Base-by-base conservation (phyloP, 169 alveolate genomes). In the Cryptosporidium canis region DNA sequence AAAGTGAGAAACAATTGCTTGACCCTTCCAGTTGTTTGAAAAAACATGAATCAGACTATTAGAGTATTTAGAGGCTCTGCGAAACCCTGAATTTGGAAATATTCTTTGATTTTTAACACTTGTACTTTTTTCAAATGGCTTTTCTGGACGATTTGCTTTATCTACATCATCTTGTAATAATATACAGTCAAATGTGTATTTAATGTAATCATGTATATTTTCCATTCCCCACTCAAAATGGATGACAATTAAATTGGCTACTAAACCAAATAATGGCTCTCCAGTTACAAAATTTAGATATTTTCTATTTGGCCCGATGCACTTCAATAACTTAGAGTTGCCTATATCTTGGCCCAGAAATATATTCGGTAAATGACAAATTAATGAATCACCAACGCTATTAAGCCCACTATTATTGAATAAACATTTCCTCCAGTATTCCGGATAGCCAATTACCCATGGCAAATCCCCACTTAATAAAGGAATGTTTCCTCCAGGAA, bases 401-500 rank as follows among this genome's bases (percentile, higher is more conserved):
- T 68, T 44, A 24, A 45, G 12, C 14, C 12, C 27, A 3, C 29
- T 0, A 4, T 68, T 48, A 21, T 68, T 45, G 2, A 2, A 16
- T 14, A 29, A 33, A 61, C 3, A 12, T 14, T 29, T 31, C 29
- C 67, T 68, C 48, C 43, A 41, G 29, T 68, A 47, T 45, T 68
- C 41, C 3, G 66, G 83, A 44, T n/a, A 68, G 2, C 83, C 83
- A 51, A 68, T 47, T 9, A 68, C 33, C 83, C 83, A 68, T 8
- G 83, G 83, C 27, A 68, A 31, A 51, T 68, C 83, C 1, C 83
- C 83, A 44, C 83, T 39, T 31, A 68, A 11, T 27, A 68, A 51
- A 1, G 83, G 83, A 47, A 68, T 3, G 27, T 24, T 68, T 24
- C n/a, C 63, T 27, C 14, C 8, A 7, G 83, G 83, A 41, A 68